Conservation (phyloP, 1,284 basidiomycete genomes). For the Sporisorium exsertum region DNA sequence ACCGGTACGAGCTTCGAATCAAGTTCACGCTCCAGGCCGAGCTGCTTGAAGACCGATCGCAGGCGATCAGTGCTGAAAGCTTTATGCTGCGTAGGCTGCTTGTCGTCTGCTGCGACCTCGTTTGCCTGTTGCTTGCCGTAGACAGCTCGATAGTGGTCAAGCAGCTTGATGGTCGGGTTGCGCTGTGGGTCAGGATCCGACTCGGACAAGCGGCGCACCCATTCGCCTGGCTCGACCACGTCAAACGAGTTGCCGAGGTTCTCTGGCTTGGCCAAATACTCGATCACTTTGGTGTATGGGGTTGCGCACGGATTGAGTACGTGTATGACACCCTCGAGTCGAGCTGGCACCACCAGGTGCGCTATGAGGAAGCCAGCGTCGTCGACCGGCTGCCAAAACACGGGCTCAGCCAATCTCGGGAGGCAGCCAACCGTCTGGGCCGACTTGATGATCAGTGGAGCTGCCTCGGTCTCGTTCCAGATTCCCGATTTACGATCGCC, state of each 20-base stretch:
- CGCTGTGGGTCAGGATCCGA: conserved; percentile 71
- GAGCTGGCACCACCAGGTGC: conserved; percentile 70
- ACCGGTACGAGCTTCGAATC: conserved; percentile 5
- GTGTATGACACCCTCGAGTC: conserved; percentile 14
- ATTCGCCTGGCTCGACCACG: conserved; percentile 76
- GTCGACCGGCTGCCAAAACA: conserved; percentile 76
- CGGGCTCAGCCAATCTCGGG: conserved; percentile 72
- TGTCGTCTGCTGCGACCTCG: not conserved
- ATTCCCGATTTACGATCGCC: conserved; percentile 74
- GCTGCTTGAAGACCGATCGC: conserved; percentile 4
- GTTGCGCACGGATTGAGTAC: conserved; percentile 25
- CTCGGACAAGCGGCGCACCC: conserved; percentile 72
- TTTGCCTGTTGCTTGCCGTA: not conserved
- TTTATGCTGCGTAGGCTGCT: not conserved
- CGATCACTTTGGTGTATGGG: conserved; percentile 74
- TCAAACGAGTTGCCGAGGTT: conserved; percentile 80
- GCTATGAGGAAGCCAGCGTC: conserved; percentile 73
- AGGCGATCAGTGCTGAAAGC: not conserved
- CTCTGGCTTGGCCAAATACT: conserved; percentile 72
- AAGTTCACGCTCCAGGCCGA: conserved; percentile 5
- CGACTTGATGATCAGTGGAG: conserved; percentile 69
- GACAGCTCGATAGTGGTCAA: conserved; percentile 70
- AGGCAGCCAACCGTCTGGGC: conserved; percentile 72
- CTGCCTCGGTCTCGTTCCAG: conserved; percentile 76
- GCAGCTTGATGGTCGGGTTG: conserved; percentile 74